phyloP scores from a whole-genome alignment of 495 filamentous ascomycete genomes.

The Neurospora pannonica region DNA sequence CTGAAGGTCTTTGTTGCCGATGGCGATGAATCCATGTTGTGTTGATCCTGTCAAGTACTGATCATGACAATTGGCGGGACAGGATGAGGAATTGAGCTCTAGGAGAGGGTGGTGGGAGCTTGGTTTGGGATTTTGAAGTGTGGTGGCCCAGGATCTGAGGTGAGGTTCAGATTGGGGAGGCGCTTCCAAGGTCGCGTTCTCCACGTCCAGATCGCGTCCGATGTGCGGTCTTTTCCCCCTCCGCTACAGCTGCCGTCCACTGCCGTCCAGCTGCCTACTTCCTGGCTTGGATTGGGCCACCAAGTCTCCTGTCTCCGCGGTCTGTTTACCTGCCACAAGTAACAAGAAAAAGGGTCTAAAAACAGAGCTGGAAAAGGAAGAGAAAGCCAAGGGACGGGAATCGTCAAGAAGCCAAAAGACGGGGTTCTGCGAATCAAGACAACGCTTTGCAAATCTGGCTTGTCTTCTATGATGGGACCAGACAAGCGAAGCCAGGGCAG shows the following conservation, averaged over 20 bases:
- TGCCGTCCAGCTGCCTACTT: not conserved
- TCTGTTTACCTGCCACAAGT: not conserved
- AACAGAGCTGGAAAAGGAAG: not conserved
- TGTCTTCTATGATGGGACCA: not conserved
- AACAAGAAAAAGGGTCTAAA: not conserved
- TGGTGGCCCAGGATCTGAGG: not conserved
- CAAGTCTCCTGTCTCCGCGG: not conserved
- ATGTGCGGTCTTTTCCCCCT: slow-evolving; percentile 2
- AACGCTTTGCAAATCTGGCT: not conserved
- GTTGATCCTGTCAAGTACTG: slow-evolving; percentile 5
- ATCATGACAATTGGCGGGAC: slow-evolving; percentile 15
- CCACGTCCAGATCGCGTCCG: slow-evolving; percentile 4
- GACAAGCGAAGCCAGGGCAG: not conserved
- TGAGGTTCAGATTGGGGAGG: not conserved
- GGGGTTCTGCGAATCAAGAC: not conserved
- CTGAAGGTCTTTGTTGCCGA: slow-evolving; percentile 4
- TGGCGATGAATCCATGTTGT: slow-evolving; percentile 25
- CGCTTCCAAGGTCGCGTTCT: not conserved
- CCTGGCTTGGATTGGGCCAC: not conserved
- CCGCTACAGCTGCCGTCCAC: not conserved
- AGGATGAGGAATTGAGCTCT: not conserved
- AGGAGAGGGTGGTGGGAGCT: slow-evolving; percentile 1
- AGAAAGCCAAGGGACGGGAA: not conserved
- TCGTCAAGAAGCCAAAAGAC: not conserved
- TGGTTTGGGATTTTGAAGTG: not conserved